Base-by-base conservation (phyloP, 768 basidiomycete genomes). In the Tephrocybe sp. region DNA sequence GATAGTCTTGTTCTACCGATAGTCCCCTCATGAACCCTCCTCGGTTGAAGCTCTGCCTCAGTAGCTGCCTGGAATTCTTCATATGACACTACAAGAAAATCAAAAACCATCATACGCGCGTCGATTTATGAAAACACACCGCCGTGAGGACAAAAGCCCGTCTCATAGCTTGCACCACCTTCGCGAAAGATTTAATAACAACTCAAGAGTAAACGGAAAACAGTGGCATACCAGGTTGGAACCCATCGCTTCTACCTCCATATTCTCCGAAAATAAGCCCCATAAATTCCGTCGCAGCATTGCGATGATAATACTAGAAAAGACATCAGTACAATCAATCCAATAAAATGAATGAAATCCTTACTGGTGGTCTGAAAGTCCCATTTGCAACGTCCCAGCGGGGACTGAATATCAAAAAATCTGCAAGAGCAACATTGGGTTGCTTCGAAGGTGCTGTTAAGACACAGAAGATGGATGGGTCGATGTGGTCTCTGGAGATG, bases 381-480 rank as follows among this genome's bases (percentile, higher is more conserved):
- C 71, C 61, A 23, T 59, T 64, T 1, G 83, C 77, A 49, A 85
- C 80, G 57, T 85, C 83, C 83, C 84, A 86, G 48, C 84, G 70
- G 4, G 76, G 76, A 47, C 78, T 76, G 66, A 85, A 84, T 57
- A 85, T 79, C 46, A 85, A 66, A 67, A 86, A 80, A 61, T 85
- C 84, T 2, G 78, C 76, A 11, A 87, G 73, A 9, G 83, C 78
- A 2, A 80, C 76, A 13, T 76, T 75, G 11, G 75, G 71, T 13
- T 74, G 75, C 63, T 84, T 83, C 20, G 84, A 85, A 55, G 78
- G 78, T 30, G 78, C 84, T 1, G 83, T 86, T 52, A 86, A 76
- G 42, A 85, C 80, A 53, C 82, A 84, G 69, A 85, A 84, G 55
- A 83, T 78, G 9, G 81, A 83, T 1, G 84, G 84, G 60, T 85